phyloP scores from a whole-genome alignment of 2,329 filamentous ascomycete species.

The Scedosporium dehoogii region DNA sequence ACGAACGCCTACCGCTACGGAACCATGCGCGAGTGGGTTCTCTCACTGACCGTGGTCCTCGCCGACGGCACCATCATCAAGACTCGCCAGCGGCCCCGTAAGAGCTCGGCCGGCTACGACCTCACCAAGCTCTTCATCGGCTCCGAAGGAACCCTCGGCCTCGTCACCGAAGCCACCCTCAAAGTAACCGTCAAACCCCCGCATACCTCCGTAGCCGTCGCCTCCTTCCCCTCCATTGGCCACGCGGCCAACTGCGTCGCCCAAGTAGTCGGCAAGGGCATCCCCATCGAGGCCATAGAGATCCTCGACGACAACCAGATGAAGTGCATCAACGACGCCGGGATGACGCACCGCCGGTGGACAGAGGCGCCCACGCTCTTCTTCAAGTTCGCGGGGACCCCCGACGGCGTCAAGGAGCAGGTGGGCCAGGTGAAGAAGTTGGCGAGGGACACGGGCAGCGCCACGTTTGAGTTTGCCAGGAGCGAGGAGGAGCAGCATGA shows the following conservation, averaged over 20 bases:
- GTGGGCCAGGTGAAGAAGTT: conserved; percentile 56
- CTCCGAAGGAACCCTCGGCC: conserved; percentile 80
- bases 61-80: conserved; percentile 86
- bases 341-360: conserved; percentile 58
- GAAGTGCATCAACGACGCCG: conserved; percentile 55
- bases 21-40: conserved; percentile 91
- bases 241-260: conserved; percentile 71
- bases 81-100: conserved; percentile 77
- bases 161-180: conserved; percentile 83
- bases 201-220: conserved; percentile 71
- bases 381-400: conserved; percentile 74
- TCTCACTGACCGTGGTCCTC: conserved; percentile 76
- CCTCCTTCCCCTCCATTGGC: conserved; percentile 47
- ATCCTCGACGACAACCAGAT: conserved; percentile 91
- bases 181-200: conserved; percentile 77
- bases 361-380: conserved; percentile 66
- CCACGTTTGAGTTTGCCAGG: conserved; percentile 69
- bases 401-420: conserved; percentile 66
- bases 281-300: conserved; percentile 85
- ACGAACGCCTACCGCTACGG: conserved; percentile 90
- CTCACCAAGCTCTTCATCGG: conserved; percentile 84
- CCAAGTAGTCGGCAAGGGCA: conserved; percentile 67
- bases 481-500: conserved; percentile 61
- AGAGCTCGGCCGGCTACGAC: conserved; percentile 87
- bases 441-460: conserved; percentile 50